Evolutionary conservation across 805 yeast species (phyloP).

Genomic region (Yamadazyma philogaea): DNA sequence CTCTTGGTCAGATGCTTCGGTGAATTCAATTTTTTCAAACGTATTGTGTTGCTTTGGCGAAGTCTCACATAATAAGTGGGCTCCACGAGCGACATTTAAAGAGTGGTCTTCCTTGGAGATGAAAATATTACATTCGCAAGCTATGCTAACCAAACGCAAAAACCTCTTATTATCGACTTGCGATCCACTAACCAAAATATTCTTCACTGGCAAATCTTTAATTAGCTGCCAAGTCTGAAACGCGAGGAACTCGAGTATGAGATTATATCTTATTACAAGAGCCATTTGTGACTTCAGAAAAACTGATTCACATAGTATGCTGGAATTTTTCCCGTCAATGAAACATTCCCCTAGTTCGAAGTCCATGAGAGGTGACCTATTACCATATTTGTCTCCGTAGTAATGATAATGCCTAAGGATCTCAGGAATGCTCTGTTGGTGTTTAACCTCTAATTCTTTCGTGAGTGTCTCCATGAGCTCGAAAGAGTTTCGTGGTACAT

Average conservation of each 20-base stretch:
- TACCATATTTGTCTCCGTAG: slow-evolving; percentile 58
- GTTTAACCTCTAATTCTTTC: slow-evolving; percentile 17
- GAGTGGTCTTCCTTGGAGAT: slow-evolving; percentile 7
- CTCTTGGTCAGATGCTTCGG: background rate
- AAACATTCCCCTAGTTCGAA: slow-evolving; percentile 46
- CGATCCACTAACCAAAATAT: slow-evolving; percentile 49
- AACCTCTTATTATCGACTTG: slow-evolving; percentile 49
- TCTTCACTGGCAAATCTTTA: slow-evolving; percentile 22
- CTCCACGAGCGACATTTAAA: slow-evolving; percentile 14
- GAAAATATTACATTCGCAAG: slow-evolving; percentile 6
- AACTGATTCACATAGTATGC: slow-evolving; percentile 13
- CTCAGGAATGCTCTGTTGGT: slow-evolving; percentile 17
- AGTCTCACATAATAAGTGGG: background rate
- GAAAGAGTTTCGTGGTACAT: slow-evolving; percentile 10
- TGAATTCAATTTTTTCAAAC: background rate
- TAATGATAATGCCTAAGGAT: slow-evolving; percentile 37
- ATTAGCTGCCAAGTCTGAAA: slow-evolving; percentile 46
- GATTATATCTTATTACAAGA: slow-evolving; percentile 42
- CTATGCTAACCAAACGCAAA: slow-evolving; percentile 15
- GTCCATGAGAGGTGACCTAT: slow-evolving; percentile 55
- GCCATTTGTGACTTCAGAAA: slow-evolving; percentile 29
- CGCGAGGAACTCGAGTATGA: slow-evolving; percentile 48
- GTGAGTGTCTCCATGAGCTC: slow-evolving; percentile 22
- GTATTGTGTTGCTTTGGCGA: background rate
- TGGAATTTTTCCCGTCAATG: slow-evolving; percentile 42